Percentiles rank a stretch among this genome's conserved stretches.
Conservation (phyloP, 2,329 filamentous ascomycete species). For the Albifimbria verrucaria region DNA sequence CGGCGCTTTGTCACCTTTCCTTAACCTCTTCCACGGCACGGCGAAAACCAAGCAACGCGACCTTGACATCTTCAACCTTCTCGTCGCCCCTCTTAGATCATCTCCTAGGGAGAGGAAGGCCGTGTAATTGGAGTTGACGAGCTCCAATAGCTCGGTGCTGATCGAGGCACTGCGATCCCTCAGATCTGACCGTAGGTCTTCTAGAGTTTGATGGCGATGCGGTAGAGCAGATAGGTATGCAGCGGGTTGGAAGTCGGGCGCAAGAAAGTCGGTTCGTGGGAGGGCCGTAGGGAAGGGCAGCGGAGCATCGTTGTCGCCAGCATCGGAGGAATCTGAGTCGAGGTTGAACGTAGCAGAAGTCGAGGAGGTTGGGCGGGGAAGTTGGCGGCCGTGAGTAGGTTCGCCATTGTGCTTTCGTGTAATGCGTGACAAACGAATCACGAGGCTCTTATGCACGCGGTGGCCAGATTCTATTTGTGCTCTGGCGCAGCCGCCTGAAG, state of each 20-base stretch:
- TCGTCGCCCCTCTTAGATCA: constrained; percentile 86
- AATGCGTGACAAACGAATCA: too few relatives aligned
- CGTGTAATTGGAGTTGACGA: constrained; percentile 94
- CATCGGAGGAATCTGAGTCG: constrained; percentile 33
- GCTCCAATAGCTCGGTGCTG: constrained; percentile 81
- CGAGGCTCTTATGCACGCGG: too few relatives aligned
- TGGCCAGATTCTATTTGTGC: too few relatives aligned
- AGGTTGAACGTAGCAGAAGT: constrained; percentile 37
- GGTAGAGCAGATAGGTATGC: constrained; percentile 76
- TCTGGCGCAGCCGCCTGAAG: too few relatives aligned
- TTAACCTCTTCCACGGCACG: constrained; percentile 77
- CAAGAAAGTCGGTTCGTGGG: constrained; percentile 77
- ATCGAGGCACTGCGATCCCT: constrained; percentile 76
- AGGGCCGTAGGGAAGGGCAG: constrained; percentile 88
- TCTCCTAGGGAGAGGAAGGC: constrained; percentile 82
- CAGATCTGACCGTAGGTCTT: constrained; percentile 85
- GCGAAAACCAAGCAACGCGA: constrained; percentile 81
- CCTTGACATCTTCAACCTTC: constrained; percentile 82
- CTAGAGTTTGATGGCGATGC: constrained; percentile 91
- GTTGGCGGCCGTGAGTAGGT: constrained; percentile 22
- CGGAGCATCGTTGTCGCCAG: constrained; percentile 58
- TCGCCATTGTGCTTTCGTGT: constrained; percentile 19
- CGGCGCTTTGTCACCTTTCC: constrained; percentile 60
- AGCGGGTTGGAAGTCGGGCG: constrained; percentile 72
- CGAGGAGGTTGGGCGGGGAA: constrained; percentile 18